These are phyloP conservation scores for Mediolabrus comicus DNA, from an alignment of 108 stramenopile species.

Conservation along the genomic window DNA sequence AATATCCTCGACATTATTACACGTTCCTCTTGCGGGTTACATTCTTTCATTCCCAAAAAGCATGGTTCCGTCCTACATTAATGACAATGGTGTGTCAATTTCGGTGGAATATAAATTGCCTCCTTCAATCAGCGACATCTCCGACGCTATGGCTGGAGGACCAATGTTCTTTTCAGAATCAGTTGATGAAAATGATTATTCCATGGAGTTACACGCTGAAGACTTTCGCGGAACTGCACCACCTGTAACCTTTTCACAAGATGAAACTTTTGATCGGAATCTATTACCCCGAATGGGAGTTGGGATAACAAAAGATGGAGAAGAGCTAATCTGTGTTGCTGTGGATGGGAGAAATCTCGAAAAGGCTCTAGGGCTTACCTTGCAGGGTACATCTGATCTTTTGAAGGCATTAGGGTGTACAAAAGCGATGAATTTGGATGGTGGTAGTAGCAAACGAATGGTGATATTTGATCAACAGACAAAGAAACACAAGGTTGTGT, in stretches of 20 bases:
- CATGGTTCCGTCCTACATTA: neutral
- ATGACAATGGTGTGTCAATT: slow-evolving; percentile 7
- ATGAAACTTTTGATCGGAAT: slow-evolving; percentile 47
- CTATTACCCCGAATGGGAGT: slow-evolving; percentile 43
- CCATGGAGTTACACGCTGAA: slow-evolving; percentile 23
- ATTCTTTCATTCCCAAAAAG: slow-evolving; percentile 5
- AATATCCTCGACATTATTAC: neutral
- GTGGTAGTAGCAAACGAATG: slow-evolving; percentile 39
- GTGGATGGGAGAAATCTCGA: slow-evolving; percentile 45
- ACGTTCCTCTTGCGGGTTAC: slow-evolving; percentile 37
- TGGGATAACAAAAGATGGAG: slow-evolving; percentile 22
- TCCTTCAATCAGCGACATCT: neutral
- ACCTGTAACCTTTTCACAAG: slow-evolving; percentile 40
- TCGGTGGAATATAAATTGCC: slow-evolving; percentile 8
- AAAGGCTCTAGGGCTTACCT: slow-evolving; percentile 31
- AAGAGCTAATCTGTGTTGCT: slow-evolving; percentile 26
- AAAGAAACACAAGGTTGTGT: slow-evolving; percentile 21
- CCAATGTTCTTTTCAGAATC: slow-evolving; percentile 39
- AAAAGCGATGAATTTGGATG: slow-evolving; percentile 43
- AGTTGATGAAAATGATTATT: neutral
- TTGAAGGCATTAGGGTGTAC: slow-evolving; percentile 30
- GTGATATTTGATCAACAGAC: slow-evolving; percentile 18
- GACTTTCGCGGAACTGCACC: slow-evolving; percentile 40
- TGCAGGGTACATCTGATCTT: slow-evolving; percentile 28
- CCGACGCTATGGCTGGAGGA: slow-evolving; percentile 40